These are phyloP conservation scores for Aspergillus sp. DNA, from an alignment of 2,329 filamentous ascomycete species.

Conservation along the genomic window DNA sequence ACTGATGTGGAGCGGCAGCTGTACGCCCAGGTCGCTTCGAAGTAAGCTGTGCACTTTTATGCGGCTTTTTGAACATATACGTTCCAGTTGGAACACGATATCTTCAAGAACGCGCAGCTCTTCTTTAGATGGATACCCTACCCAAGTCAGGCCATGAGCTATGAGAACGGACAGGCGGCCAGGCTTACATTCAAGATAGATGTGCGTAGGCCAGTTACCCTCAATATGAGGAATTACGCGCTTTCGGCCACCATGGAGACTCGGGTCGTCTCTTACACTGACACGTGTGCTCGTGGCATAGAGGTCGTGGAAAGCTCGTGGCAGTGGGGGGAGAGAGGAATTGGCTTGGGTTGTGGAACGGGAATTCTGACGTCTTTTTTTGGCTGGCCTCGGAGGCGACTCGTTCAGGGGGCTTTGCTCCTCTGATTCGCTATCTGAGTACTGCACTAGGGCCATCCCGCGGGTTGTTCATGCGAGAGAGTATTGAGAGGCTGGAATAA, in stretches of 20 bases:
- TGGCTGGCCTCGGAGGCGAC: slow-evolving; percentile 21
- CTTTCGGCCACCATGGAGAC: slow-evolving; percentile 80
- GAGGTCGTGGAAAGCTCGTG: slow-evolving; percentile 78
- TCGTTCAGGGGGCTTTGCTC: slow-evolving; percentile 19
- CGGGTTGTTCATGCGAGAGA: not conserved
- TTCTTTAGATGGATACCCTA: slow-evolving; percentile 41
- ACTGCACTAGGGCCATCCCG: slow-evolving; percentile 64
- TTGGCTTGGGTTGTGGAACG: slow-evolving; percentile 9
- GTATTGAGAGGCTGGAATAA: too few relatives aligned
- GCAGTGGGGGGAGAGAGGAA: slow-evolving; percentile 67
- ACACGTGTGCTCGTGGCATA: slow-evolving; percentile 80
- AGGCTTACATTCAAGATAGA: slow-evolving; percentile 88
- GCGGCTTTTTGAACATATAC: slow-evolving; percentile 43
- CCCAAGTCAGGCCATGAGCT: slow-evolving; percentile 14
- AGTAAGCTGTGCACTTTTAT: slow-evolving; percentile 64
- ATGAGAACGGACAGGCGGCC: not conserved
- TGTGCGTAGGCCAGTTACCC: slow-evolving; percentile 89
- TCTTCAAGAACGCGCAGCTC: slow-evolving; percentile 33
- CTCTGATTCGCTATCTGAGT: slow-evolving; percentile 51
- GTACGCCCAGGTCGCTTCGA: slow-evolving; percentile 72
- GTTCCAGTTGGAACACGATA: slow-evolving; percentile 27
- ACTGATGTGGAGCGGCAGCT: slow-evolving; percentile 84
- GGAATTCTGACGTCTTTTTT: slow-evolving; percentile 19
- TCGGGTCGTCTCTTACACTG: slow-evolving; percentile 77
- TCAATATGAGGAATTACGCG: slow-evolving; percentile 78